These are phyloP conservation scores for Leishmania lainsoni DNA, from an alignment of 208 protist species.

Conservation along the genomic window DNA sequence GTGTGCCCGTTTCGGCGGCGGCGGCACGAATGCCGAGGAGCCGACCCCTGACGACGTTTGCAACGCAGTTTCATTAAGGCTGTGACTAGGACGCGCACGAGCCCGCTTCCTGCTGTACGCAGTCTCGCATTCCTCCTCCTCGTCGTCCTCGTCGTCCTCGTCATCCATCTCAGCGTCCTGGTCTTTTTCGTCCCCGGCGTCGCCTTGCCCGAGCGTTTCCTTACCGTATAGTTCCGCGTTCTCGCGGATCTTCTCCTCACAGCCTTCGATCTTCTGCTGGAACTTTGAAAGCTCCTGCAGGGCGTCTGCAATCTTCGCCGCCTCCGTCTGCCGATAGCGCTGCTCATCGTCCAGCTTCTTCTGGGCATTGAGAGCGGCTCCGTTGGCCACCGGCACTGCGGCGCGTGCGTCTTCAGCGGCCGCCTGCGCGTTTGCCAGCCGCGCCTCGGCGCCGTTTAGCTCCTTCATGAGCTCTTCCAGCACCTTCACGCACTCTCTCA, in stretches of 20 bases:
- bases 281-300: slow-evolving; percentile 86
- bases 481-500: slow-evolving; percentile 45
- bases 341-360: slow-evolving; percentile 80
- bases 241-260: slow-evolving; percentile 84
- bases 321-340: slow-evolving; percentile 78
- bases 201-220: slow-evolving; percentile 66
- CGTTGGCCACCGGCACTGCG: slow-evolving; percentile 62
- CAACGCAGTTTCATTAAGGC: not conserved
- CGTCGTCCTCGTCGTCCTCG: slow-evolving; percentile 32
- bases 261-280: slow-evolving; percentile 87
- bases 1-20: slow-evolving; percentile 7
- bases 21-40: not conserved
- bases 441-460: slow-evolving; percentile 60
- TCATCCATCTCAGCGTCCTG: slow-evolving; percentile 11
- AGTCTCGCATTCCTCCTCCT: slow-evolving; percentile 21
- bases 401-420: slow-evolving; percentile 55
- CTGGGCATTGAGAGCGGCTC: slow-evolving; percentile 66
- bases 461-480: slow-evolving; percentile 55
- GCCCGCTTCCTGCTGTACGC: slow-evolving; percentile 3
- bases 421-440: slow-evolving; percentile 58
- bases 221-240: slow-evolving; percentile 89
- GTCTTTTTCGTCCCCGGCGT: slow-evolving; percentile 23
- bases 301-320: slow-evolving; percentile 76
- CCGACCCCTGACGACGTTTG: not conserved
- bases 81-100: not conserved